Evolutionary conservation across 208 protist genomes (phyloP).

Genomic region (Jaenimonas drosophilae): DNA sequence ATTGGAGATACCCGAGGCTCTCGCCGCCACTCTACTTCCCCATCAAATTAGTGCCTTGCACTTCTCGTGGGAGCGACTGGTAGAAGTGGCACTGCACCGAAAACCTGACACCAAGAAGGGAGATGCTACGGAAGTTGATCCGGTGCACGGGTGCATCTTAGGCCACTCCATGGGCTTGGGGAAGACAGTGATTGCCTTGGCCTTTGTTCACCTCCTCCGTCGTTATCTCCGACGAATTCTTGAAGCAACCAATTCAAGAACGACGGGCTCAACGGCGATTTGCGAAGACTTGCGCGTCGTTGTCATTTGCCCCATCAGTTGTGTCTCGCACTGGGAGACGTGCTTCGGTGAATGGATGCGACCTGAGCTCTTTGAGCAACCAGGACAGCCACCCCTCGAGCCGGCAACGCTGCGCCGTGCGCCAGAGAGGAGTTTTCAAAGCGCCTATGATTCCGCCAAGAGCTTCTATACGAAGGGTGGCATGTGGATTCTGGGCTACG

Average conservation of each 20-base stretch:
- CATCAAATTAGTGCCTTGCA: conserved; percentile 69
- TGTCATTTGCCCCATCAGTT: conserved; percentile 67
- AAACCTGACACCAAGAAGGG: conserved; percentile 24
- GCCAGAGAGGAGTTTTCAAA: no score
- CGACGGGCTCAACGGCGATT: background rate
- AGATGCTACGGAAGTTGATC: conserved; percentile 30
- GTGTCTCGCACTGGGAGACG: conserved; percentile 55
- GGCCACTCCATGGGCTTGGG: conserved; percentile 87
- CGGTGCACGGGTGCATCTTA: conserved; percentile 66
- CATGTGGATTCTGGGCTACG: conserved; percentile 73
- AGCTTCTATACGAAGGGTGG: conserved; percentile 55
- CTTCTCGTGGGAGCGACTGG: conserved; percentile 63
- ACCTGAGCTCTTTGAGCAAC: conserved; percentile 25
- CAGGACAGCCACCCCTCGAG: conserved; percentile 23
- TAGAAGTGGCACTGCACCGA: conserved; percentile 36
- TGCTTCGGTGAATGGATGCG: conserved; percentile 48
- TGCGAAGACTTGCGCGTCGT: conserved; percentile 44
- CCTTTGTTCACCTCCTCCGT: no score
- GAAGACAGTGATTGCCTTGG: conserved; percentile 71
- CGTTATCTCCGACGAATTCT: no score
- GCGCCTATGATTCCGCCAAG: no score
- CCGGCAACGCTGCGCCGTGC: conserved; percentile 19
- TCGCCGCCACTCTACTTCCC: conserved; percentile 25
- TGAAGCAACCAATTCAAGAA: no score
- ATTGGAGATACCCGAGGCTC: conserved; percentile 19